Percentiles rank a stretch among this genome's conserved stretches.
Evolutionary conservation across 2,329 filamentous ascomycete genomes (phyloP).

Genomic region (Lecanoromycetidae sp.): DNA sequence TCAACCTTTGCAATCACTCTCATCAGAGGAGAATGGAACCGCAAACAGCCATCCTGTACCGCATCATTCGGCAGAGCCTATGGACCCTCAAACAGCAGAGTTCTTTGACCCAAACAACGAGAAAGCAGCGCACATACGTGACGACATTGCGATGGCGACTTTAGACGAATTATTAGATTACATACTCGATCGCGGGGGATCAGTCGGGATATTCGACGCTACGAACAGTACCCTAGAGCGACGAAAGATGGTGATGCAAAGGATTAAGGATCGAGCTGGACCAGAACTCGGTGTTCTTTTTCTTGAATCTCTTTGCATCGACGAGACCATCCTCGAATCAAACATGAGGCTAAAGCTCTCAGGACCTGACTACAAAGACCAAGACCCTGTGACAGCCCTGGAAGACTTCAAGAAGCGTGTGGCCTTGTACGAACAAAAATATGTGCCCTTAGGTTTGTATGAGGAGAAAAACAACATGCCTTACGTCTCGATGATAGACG

Average conservation of each 20-base stretch:
- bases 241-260: conserved; percentile 69
- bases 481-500: conserved; percentile 96
- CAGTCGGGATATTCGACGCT: conserved; percentile 89
- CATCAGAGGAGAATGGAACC: neutral
- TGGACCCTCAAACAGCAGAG: conserved; percentile 69
- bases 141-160: conserved; percentile 85
- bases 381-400: conserved; percentile 74
- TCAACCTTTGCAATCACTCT: neutral
- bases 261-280: conserved; percentile 70
- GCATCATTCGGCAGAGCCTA: conserved; percentile 21
- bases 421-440: conserved; percentile 84
- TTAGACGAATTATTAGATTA: conserved; percentile 87
- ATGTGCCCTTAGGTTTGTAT: conserved; percentile 77
- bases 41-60: neutral
- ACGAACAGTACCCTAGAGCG: conserved; percentile 91
- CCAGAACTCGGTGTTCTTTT: conserved; percentile 82
- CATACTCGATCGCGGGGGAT: conserved; percentile 66
- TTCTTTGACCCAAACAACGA: conserved; percentile 92
- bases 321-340: conserved; percentile 72
- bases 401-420: conserved; percentile 89
- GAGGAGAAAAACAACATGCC: conserved; percentile 86
- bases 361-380: conserved; percentile 88
- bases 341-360: conserved; percentile 97
- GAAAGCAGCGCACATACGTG: conserved; percentile 67
- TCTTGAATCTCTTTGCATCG: conserved; percentile 85